A percentile compares a stretch with the other conserved stretches of the same genome.
Evolutionary conservation across 768 basidiomycete species (phyloP).

Genomic region (Cytidiella melzeri): DNA sequence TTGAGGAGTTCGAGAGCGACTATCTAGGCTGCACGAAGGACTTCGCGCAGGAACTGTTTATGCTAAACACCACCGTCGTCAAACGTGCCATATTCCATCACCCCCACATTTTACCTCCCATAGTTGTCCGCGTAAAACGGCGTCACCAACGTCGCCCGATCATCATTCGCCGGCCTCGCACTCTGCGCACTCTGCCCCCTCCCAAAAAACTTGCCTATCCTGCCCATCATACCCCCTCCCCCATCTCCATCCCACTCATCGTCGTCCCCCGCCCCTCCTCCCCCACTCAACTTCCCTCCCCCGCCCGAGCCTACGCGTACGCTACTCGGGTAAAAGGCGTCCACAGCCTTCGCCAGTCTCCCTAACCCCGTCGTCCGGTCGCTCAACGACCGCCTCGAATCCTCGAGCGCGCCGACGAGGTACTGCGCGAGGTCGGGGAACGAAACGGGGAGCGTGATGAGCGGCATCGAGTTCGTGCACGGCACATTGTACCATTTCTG

Average conservation of each 20-base stretch:
- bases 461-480: constrained; percentile 48
- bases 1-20: background rate
- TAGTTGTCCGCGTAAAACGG: constrained; percentile 76
- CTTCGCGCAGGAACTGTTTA: background rate
- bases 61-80: background rate
- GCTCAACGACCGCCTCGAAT: constrained; percentile 52
- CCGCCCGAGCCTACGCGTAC: constrained; percentile 1
- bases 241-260: constrained; percentile 33
- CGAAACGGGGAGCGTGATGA: constrained; percentile 65
- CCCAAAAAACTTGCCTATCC: constrained; percentile 59
- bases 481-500: constrained; percentile 73
- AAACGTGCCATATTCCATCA: background rate
- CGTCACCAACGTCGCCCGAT: constrained; percentile 77
- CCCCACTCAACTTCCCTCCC: too few species aligned
- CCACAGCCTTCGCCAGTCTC: constrained; percentile 65
- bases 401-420: constrained; percentile 62
- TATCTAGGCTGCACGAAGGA: background rate
- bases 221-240: constrained; percentile 39
- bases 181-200: constrained; percentile 34
- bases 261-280: constrained; percentile 24
- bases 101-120: constrained; percentile 29
- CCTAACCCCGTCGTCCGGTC: constrained; percentile 59
- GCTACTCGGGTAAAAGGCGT: constrained; percentile 57
- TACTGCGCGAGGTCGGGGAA: constrained; percentile 76
- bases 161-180: constrained; percentile 58